Base-by-base conservation (phyloP, 2,329 filamentous ascomycete species). In the Septoria linicola region DNA sequence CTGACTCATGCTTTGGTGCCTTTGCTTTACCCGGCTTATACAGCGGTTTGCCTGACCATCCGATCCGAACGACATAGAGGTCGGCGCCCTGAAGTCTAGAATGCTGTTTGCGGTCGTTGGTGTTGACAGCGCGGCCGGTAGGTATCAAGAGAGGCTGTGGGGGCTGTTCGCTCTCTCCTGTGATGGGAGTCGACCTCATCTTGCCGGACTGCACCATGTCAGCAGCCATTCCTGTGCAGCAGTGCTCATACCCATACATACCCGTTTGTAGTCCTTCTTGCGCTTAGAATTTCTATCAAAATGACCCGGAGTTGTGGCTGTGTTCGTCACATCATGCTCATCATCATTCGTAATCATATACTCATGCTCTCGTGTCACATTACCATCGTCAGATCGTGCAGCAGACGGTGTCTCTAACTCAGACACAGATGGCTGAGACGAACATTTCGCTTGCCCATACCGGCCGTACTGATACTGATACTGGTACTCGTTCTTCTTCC, bases 31-130 rank as follows among this genome's bases (percentile, higher is more conserved):
- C 16, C 8, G 47, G 51, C 17, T 51, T 51, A 13, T 40, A 49
- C 34, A 37, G 42, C 16, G 58, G 30, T 19, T 49, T 57, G 13
- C 58, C 53, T 17, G 36, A 41, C 57, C 61, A 61, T 30, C 73
- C 72, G 0, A 78, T 66, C 31, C 75, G 68, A 23, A 72, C 71
- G 13, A 80, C 76, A 52, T 80, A 80, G 1, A 80, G 59, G 59
- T 80, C 77, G 3, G 76, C 75, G 7, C 76, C 75, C 23, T 73
- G 67, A 0, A 80, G 70, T 31, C 73, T 71, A 5, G 71, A 68
- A 54, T 75, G 65, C 60, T 75, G 77, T 59, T 68, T 76, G 8
- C 74, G 71, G 3, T 73, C 72, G 17, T 58, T 59, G 11, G 71
- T 46, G 44, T 49, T 61, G 44, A 49, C 50, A 17, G 51, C 59